Conservation (phyloP, 148 eudicot species). For the Rhododendron griersonianum region DNA sequence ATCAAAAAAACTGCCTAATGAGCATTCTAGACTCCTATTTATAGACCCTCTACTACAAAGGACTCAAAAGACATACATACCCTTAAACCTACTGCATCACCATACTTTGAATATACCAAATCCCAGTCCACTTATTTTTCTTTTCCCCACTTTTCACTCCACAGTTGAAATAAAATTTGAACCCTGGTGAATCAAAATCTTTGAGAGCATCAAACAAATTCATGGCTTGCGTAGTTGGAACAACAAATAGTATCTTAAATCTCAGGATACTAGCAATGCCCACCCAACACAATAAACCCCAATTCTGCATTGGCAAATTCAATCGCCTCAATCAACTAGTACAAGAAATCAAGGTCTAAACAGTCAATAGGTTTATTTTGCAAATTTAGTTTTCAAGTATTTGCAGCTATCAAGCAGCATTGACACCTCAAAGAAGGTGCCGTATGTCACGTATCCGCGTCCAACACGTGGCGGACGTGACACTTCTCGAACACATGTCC, state of each 20-base stretch:
- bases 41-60: too few relatives aligned
- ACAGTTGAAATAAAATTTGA: neutral
- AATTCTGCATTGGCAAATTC: neutral
- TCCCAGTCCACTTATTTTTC: neutral
- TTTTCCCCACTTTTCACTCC: neutral
- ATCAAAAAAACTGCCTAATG: too few relatives aligned
- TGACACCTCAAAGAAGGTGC: neutral
- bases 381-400: neutral
- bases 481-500: neutral
- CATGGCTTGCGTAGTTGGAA: neutral
- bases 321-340: neutral
- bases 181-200: neutral
- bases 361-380: neutral
- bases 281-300: neutral
- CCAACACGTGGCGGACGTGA: neutral
- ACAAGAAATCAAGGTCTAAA: neutral
- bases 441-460: neutral
- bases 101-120: neutral
- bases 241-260: neutral
- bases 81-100: too few relatives aligned
- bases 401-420: neutral
- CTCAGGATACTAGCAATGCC: neutral
- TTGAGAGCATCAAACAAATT: neutral
- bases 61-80: too few relatives aligned
- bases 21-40: too few relatives aligned